Percentiles rank a stretch among this genome's conserved stretches.
These are phyloP conservation scores for Ustilago cynodontis DNA, from an alignment of 1,284 basidiomycete genomes.

Conservation along the genomic window DNA sequence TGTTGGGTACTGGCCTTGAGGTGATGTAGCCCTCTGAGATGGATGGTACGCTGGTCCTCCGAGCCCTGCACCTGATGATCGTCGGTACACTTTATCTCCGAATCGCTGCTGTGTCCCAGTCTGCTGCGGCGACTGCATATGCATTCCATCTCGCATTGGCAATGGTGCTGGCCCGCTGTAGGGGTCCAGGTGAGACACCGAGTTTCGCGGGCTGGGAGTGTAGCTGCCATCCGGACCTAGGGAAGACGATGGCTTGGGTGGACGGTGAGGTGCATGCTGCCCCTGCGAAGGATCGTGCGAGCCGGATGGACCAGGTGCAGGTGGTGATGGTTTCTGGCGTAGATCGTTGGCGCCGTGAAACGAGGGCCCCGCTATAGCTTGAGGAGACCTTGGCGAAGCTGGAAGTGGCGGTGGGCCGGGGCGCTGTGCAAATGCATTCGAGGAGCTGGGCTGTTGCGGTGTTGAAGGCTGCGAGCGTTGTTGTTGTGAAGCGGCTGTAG, in stretches of 20 bases:
- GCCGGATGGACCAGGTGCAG: conserved; percentile 18
- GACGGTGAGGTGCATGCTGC: conserved; percentile 33
- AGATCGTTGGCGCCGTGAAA: conserved; percentile 14
- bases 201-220: conserved; percentile 22
- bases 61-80: conserved; percentile 13
- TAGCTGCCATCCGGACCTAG: conserved; percentile 20
- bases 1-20: conserved; percentile 12
- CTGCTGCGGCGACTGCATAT: conserved; percentile 22
- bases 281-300: conserved; percentile 17
- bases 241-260: conserved; percentile 37
- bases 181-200: conserved; percentile 11
- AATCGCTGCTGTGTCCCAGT: conserved; percentile 1
- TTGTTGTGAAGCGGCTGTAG: conserved; percentile 26
- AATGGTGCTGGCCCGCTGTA: conserved; percentile 15
- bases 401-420: conserved; percentile 29
- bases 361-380: conserved; percentile 6
- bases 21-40: conserved; percentile 1
- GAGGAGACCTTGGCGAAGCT: conserved; percentile 31
- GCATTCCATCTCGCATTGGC: conserved; percentile 1
- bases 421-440: conserved; percentile 12
- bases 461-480: conserved; percentile 44
- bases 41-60: conserved; percentile 4
- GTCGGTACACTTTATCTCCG: conserved; percentile 9
- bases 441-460: conserved; percentile 39
- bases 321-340: conserved; percentile 37